Evolutionary conservation across 768 basidiomycete species (phyloP).

Genomic region (Trametes maxima): DNA sequence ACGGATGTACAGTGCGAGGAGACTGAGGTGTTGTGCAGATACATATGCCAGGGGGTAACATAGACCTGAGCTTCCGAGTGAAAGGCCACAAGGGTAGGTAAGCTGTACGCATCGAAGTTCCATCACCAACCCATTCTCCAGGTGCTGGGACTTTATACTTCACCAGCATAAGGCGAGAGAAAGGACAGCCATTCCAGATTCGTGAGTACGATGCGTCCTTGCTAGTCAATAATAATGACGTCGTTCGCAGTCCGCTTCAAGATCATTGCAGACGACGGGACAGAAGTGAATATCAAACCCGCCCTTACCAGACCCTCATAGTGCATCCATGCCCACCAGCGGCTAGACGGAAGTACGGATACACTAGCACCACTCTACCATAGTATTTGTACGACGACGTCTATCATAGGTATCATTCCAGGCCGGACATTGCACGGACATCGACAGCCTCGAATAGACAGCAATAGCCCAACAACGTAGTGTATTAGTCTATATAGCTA

Average conservation of each 20-base stretch:
- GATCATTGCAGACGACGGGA: conserved; percentile 29
- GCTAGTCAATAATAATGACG: not conserved
- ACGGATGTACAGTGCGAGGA: not conserved
- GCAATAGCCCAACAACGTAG: conserved; percentile 23
- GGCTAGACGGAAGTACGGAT: not conserved
- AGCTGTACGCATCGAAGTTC: not conserved
- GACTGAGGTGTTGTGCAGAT: conserved; percentile 47
- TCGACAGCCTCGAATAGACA: conserved; percentile 8
- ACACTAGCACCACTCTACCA: not conserved
- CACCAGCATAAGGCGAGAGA: conserved; percentile 77
- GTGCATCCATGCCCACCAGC: not conserved
- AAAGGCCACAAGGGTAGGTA: conserved; percentile 66
- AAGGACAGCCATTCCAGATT: conserved; percentile 69
- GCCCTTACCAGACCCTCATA: not conserved
- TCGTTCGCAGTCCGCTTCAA: conserved; percentile 26
- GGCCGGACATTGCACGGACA: conserved; percentile 7
- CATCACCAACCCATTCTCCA: conserved; percentile 28
- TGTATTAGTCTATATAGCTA: conserved; percentile 24
- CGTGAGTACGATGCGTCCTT: conserved; percentile 45
- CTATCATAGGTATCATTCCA: conserved; percentile 14
- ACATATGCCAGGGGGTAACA: conserved; percentile 72
- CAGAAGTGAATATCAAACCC: conserved; percentile 21
- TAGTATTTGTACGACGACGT: not conserved
- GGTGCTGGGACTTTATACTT: conserved; percentile 81
- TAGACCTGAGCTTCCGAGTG: conserved; percentile 76